Conservation (phyloP, 2,329 filamentous ascomycete genomes). For the Pleomassaria siparia region DNA sequence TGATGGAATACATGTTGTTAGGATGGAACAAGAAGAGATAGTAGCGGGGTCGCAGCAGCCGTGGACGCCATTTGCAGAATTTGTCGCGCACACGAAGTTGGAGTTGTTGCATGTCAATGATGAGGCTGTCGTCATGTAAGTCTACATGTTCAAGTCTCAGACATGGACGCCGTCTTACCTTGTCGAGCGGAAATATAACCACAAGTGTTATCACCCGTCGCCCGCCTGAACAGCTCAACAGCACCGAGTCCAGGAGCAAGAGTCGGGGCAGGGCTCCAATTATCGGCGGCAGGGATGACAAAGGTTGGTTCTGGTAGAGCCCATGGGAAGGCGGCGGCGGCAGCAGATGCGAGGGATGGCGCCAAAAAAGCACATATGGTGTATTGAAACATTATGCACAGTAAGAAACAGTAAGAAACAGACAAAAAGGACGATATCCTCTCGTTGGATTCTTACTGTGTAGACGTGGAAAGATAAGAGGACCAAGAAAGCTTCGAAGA, state of each 20-base stretch:
- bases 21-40: constrained; percentile 26
- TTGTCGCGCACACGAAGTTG: constrained; percentile 35
- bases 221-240: constrained; percentile 30
- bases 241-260: constrained; percentile 21
- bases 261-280: constrained; percentile 37
- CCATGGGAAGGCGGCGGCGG: constrained; percentile 32
- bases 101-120: constrained; percentile 32
- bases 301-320: constrained; percentile 31
- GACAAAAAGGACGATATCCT: neutral
- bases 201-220: constrained; percentile 28
- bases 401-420: neutral
- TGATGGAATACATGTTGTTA: constrained; percentile 34
- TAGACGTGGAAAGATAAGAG: neutral
- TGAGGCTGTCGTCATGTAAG: constrained; percentile 22
- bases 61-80: constrained; percentile 31
- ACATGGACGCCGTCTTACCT: constrained; percentile 17
- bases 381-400: constrained; percentile 21
- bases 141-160: neutral
- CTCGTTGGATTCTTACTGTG: neutral
- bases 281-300: constrained; percentile 22
- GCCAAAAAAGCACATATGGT: constrained; percentile 31
- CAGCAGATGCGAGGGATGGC: constrained; percentile 24
- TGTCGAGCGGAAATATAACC: constrained; percentile 30
- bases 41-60: constrained; percentile 34
- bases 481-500: too few species aligned